Base-by-base conservation (phyloP, 1,284 basidiomycete species). In the Cystobasidiaceae sp. region DNA sequence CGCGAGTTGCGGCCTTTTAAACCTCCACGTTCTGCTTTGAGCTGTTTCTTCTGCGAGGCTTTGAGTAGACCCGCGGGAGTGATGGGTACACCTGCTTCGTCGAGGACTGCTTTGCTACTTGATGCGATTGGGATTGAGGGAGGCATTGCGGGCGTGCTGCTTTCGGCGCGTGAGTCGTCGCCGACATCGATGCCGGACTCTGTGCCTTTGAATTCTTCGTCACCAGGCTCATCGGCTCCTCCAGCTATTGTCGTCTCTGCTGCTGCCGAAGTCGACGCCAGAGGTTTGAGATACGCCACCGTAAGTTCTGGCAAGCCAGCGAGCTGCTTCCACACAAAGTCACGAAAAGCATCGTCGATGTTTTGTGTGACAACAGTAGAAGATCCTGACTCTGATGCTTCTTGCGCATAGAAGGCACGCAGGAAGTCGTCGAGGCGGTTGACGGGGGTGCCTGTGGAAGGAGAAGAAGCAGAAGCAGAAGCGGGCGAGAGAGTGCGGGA, bases 251-350 rank as follows among this genome's bases (percentile, higher is more conserved):
- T 7, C 37, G 19, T 2, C 25, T 30, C 17, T 28, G 60, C 49
- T 2, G 43, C 41, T 25, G 30, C 21, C 8, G 15, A 23, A 27
- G 37, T 43, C 15, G 37, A 27, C 19, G 23, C 57, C 2, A 56
- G n/a, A 32, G 62, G 44, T 17, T 55, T 21, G 15, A 67, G 65
- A n/a, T 68, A 59, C 19, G 90, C 89, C 11, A 92, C 83, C 52
- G 81, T 80, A 41, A 90, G 82, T 9, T 84, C 83, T 0, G 86
- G 83, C 69, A 89, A 85, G 68, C 84, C 82, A 25, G 86, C 82
- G 46, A 93, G 79, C 28, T 88, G 77, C 0, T 85, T 84, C 87
- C 89, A 93, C 17, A 91, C 82, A 74, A 89, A 92, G 0, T 84
- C 83, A 72, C 83, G 84, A 73, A 90, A 91, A 2, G 82, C 77